Evolutionary conservation across 2,329 filamentous ascomycete genomes (phyloP).

Genomic region (Endoconidiophora laricicola): DNA sequence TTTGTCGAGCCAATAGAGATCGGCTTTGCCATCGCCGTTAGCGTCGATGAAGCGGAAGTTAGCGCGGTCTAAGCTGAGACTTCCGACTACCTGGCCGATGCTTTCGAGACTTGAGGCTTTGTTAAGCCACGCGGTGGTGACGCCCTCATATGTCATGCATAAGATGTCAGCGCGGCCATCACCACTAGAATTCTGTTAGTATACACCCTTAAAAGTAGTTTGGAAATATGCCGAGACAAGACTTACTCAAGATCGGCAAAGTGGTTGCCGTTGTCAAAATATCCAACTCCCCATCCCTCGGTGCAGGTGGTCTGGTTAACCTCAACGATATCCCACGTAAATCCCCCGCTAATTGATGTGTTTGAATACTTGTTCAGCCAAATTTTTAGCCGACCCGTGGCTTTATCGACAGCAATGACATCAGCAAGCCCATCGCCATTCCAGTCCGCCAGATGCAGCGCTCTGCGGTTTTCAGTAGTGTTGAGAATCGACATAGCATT

Average conservation of each 20-base stretch:
- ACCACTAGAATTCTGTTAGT: conserved; percentile 13
- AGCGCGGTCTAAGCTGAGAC: conserved; percentile 20
- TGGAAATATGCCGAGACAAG: no score
- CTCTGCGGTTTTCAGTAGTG: conserved; percentile 15
- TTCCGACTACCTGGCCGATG: conserved; percentile 19
- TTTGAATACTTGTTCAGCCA: conserved; percentile 13
- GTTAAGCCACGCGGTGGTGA: conserved; percentile 16
- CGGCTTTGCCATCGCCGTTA: conserved; percentile 22
- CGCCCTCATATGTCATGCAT: conserved; percentile 19
- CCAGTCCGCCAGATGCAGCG: conserved; percentile 22
- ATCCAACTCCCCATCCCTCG: conserved; percentile 16
- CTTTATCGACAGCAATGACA: conserved; percentile 12
- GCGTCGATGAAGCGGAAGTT: conserved; percentile 24
- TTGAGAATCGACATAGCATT: conserved; percentile 1
- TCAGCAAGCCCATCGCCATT: conserved; percentile 23
- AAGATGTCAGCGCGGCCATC: conserved; percentile 20
- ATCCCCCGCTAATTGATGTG: not conserved
- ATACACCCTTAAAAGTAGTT: not conserved
- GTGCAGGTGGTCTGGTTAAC: conserved; percentile 13
- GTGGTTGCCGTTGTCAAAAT: conserved; percentile 18
- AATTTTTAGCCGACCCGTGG: conserved; percentile 6
- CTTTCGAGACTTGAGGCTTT: conserved; percentile 11
- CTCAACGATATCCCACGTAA: conserved; percentile 10
- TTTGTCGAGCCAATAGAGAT: conserved; percentile 22
- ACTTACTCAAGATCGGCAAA: conserved; percentile 19